phyloP scores from a whole-genome alignment of 73 alveolate genomes.

The Tetrahymena malaccensis region DNA sequence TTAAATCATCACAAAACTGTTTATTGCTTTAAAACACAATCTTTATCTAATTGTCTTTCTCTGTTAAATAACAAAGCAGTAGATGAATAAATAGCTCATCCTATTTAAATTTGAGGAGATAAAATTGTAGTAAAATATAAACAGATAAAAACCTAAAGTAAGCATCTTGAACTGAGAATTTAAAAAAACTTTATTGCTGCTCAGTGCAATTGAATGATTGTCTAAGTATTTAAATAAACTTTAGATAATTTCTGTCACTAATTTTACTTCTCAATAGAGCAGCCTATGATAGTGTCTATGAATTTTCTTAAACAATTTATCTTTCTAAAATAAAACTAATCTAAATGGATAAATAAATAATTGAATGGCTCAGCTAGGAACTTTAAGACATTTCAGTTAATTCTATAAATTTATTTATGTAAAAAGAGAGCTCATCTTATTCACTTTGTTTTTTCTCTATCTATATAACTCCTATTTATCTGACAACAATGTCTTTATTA shows the following conservation, averaged over 20 bases:
- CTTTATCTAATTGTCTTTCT: background rate
- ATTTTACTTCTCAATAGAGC: background rate
- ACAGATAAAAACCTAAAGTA: background rate
- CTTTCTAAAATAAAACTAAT: background rate
- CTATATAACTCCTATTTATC: background rate
- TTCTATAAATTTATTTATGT: background rate
- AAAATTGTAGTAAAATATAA: background rate
- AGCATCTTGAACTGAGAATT: background rate
- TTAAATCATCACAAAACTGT: background rate
- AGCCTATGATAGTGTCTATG: background rate
- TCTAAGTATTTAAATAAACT: background rate
- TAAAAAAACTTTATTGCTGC: background rate
- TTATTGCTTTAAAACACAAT: background rate
- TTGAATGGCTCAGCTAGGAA: background rate
- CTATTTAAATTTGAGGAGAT: background rate
- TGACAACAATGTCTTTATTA: background rate
- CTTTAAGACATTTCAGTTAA: background rate
- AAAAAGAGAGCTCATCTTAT: background rate
- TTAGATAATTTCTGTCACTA: background rate
- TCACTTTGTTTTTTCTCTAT: background rate
- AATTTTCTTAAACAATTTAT: too few relatives aligned
- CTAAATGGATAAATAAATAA: background rate
- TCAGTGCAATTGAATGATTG: background rate
- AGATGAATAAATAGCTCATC: background rate
- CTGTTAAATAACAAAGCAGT: background rate